phyloP scores from a whole-genome alignment of 768 basidiomycete genomes.

The Brasilioporus rufonigricans region DNA sequence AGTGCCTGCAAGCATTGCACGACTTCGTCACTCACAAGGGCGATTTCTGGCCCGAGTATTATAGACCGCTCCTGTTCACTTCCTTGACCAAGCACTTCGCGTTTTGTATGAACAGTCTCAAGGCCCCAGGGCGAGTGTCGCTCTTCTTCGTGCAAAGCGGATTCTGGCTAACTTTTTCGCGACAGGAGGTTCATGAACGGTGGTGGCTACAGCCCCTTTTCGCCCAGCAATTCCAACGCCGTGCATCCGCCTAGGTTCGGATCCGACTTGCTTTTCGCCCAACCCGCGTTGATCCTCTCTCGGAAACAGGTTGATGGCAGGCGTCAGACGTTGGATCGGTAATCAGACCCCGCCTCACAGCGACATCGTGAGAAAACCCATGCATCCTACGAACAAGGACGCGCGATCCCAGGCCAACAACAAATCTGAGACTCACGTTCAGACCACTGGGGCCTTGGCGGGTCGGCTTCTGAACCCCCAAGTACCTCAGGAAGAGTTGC shows the following conservation, averaged over 20 bases:
- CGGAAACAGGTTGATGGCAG: slow-evolving; percentile 62
- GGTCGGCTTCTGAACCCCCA: slow-evolving; percentile 55
- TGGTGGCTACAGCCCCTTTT: slow-evolving; percentile 73
- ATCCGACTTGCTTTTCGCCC: slow-evolving; percentile 21
- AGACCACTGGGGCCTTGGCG: slow-evolving; percentile 60
- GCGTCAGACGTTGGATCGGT: slow-evolving; percentile 76
- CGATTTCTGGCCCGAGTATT: slow-evolving; percentile 90
- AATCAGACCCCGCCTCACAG: slow-evolving; percentile 43
- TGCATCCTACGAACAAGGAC: slow-evolving; percentile 26
- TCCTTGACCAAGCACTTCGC: slow-evolving; percentile 86
- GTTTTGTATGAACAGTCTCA: slow-evolving; percentile 88
- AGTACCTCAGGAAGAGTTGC: slow-evolving; percentile 61
- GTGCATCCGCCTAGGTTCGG: slow-evolving; percentile 39
- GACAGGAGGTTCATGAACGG: slow-evolving; percentile 67
- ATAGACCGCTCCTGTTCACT: slow-evolving; percentile 80
- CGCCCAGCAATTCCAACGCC: slow-evolving; percentile 47
- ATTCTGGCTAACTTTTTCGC: not conserved
- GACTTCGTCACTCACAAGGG: slow-evolving; percentile 58
- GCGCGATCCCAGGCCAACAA: slow-evolving; percentile 28
- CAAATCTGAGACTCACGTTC: slow-evolving; percentile 27
- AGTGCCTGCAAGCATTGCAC: slow-evolving; percentile 60
- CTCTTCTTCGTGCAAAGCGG: not conserved
- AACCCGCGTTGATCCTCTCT: not conserved
- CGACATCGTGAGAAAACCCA: slow-evolving; percentile 41
- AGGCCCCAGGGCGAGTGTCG: slow-evolving; percentile 67